A percentile compares a stretch with the other conserved stretches of the same genome.
Conservation (phyloP, 23 red algal species). For the Chondrus crispus region DNA sequence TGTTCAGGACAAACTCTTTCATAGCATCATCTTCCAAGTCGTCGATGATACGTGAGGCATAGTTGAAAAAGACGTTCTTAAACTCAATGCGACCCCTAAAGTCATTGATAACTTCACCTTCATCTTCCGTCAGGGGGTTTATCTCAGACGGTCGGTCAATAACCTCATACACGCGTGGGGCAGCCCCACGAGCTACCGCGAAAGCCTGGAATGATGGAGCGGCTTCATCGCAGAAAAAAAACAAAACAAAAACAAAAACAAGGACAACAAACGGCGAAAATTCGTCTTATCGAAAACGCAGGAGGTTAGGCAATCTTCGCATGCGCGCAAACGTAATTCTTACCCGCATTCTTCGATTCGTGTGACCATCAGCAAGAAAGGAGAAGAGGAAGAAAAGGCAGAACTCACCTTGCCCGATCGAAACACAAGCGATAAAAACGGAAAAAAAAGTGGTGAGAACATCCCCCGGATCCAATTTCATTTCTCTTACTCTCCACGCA, state of each 20-base stretch:
- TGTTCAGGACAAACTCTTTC: constrained; percentile 50
- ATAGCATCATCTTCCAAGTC: constrained; percentile 25
- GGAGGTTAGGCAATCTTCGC: neutral
- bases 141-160: constrained; percentile 68
- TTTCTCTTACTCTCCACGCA: constrained; percentile 48
- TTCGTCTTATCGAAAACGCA: neutral
- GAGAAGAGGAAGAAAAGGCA: neutral
- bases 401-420: constrained; percentile 77
- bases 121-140: constrained; percentile 50
- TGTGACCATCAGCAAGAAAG: neutral
- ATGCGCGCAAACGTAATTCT: too few species aligned
- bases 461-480: constrained; percentile 33
- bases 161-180: constrained; percentile 68
- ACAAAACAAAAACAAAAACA: neutral
- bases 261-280: neutral
- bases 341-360: too few species aligned
- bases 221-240: neutral
- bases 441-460: constrained; percentile 94
- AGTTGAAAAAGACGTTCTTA: constrained; percentile 75
- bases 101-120: constrained; percentile 46
- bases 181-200: constrained; percentile 60
- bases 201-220: constrained; percentile 67
- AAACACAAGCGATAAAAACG: constrained; percentile 84
- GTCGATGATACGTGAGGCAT: constrained; percentile 58
- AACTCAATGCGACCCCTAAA: constrained; percentile 75